Evolutionary conservation across 495 filamentous ascomycete species (phyloP).

Genomic region (Penicillium pulvis): DNA sequence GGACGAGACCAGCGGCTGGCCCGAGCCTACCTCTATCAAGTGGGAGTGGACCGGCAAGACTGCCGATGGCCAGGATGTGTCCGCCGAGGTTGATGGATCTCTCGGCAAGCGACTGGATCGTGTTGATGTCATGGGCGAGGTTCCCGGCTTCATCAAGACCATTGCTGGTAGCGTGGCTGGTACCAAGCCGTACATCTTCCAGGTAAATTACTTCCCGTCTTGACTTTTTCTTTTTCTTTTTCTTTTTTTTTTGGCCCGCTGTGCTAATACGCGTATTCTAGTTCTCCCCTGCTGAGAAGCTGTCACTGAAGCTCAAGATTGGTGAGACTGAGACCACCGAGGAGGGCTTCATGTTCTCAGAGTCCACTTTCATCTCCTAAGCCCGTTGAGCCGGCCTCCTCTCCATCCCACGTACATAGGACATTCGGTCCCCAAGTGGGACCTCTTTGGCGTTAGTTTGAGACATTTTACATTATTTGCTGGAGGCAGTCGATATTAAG

Average conservation of each 20-base stretch:
- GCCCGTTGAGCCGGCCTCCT: constrained; percentile 1
- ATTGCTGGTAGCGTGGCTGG: constrained; percentile 85
- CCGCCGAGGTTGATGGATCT: constrained; percentile 66
- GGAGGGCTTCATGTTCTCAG: constrained; percentile 74
- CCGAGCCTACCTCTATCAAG: constrained; percentile 73
- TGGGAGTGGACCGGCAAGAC: constrained; percentile 79
- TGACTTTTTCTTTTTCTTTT: constrained; percentile 1
- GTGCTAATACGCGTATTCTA: constrained; percentile 28
- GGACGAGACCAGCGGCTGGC: constrained; percentile 85
- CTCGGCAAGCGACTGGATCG: constrained; percentile 76
- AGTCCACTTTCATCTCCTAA: constrained; percentile 90
- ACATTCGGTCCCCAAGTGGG: constrained; percentile 21
- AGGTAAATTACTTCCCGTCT: constrained; percentile 52
- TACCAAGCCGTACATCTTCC: constrained; percentile 96
- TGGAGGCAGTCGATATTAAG: constrained; percentile 17
- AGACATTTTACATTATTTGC: constrained; percentile 28
- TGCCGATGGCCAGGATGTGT: constrained; percentile 70
- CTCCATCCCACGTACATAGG: constrained; percentile 37
- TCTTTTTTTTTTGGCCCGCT: too few relatives aligned
- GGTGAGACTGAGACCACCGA: constrained; percentile 76
- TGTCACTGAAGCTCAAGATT: constrained; percentile 78
- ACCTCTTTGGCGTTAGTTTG: constrained; percentile 25
- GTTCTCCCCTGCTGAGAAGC: constrained; percentile 64
- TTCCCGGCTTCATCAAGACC: constrained; percentile 91
- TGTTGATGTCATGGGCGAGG: constrained; percentile 94